Conservation (phyloP, 306 rosid genomes). For the Casuarina glauca region DNA sequence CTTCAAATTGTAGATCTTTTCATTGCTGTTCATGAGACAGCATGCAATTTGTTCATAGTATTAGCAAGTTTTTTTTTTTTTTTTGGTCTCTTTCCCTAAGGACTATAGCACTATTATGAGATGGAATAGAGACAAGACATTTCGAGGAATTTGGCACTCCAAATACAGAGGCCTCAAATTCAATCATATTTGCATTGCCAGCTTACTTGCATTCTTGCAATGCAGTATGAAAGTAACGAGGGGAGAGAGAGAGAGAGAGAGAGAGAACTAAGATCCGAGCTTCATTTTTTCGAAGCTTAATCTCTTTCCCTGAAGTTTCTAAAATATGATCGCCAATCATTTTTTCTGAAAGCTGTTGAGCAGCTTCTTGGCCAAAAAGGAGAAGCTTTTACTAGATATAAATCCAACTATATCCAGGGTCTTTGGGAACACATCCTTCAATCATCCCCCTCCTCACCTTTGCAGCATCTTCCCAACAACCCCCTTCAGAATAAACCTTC, state of each 20-base stretch:
- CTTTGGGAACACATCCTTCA: constrained; percentile 38
- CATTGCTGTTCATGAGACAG: background rate
- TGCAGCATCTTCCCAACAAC: constrained; percentile 54
- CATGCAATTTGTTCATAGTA: background rate
- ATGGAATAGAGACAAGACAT: background rate
- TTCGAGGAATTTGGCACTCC: background rate
- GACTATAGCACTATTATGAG: background rate
- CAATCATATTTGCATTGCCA: background rate
- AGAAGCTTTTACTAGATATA: constrained; percentile 29
- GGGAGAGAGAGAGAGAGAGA: background rate
- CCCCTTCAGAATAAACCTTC: constrained; percentile 51
- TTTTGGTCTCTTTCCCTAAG: background rate
- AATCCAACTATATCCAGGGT: constrained; percentile 49
- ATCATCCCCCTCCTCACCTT: constrained; percentile 37
- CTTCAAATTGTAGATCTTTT: background rate
- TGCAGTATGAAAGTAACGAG: background rate
- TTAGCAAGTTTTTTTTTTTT: background rate
- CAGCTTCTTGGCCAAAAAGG: background rate
- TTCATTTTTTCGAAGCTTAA: background rate
- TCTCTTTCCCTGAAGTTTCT: background rate
- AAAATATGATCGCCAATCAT: background rate
- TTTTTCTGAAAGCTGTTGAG: too few relatives aligned
- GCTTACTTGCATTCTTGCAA: background rate
- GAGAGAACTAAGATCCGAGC: background rate
- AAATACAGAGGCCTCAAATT: background rate